Evolutionary conservation across 23 red algal genomes (phyloP).

Genomic region (Gracilaria domingensis): DNA sequence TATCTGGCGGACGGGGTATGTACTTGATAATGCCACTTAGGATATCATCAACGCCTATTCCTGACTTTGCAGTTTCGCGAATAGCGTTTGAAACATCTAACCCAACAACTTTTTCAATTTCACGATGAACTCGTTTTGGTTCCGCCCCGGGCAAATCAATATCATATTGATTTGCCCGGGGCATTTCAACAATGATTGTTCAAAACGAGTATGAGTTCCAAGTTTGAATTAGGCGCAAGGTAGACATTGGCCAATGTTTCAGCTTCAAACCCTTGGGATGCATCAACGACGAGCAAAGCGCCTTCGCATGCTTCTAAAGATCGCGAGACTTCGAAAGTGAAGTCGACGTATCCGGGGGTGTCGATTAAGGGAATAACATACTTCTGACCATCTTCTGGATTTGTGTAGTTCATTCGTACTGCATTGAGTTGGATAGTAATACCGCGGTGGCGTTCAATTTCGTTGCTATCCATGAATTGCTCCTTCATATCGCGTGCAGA

Average conservation of each 20-base stretch:
- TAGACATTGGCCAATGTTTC: conserved; percentile 97
- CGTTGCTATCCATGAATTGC: conserved; percentile 96
- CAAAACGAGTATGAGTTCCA: conserved; percentile 95
- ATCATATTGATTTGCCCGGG: no score
- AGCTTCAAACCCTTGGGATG: conserved; percentile 97
- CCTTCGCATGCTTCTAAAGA: conserved; percentile 95
- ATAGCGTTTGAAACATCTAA: conserved; percentile 86
- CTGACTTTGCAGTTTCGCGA: conserved; percentile 86
- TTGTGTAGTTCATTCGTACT: conserved; percentile 93
- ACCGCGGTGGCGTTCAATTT: conserved; percentile 98
- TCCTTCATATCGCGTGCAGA: conserved; percentile 85
- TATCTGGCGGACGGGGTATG: conserved; percentile 82
- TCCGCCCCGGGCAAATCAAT: conserved; percentile 97
- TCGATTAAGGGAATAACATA: conserved; percentile 98
- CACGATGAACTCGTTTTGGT: conserved; percentile 77
- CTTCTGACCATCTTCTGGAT: conserved; percentile 65
- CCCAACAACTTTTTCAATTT: conserved; percentile 96
- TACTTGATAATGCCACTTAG: conserved; percentile 81
- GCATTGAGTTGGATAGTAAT: conserved; percentile 99
- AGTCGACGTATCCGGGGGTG: conserved; percentile 97
- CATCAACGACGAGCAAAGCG: conserved; percentile 96
- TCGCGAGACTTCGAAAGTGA: conserved; percentile 98
- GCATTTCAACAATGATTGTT: no score
- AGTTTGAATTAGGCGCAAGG: conserved; percentile 88
- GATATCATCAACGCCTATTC: conserved; percentile 92